Conservation (phyloP, 1,139 yeast genomes). For the Pichia sp. region DNA sequence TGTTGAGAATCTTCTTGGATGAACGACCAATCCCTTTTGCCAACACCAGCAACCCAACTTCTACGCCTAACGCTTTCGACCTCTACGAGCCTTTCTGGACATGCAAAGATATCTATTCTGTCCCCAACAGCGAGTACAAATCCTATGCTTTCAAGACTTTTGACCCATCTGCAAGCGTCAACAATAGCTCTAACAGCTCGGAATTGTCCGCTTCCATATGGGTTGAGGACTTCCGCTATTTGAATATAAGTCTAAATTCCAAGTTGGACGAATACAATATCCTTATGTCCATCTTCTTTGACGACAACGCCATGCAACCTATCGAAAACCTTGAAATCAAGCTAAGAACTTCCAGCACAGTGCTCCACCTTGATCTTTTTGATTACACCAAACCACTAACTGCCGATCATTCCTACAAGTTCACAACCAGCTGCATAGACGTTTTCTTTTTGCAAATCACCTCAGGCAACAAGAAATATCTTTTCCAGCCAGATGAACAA, state of each 20-base stretch:
- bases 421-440: neutral
- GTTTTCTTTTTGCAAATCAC: neutral
- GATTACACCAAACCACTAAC: neutral
- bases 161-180: neutral
- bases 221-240: neutral
- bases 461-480: neutral
- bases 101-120: neutral
- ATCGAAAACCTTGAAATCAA: constrained; percentile 4
- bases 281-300: neutral
- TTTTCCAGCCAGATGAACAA: neutral
- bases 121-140: neutral
- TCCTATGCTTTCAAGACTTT: neutral
- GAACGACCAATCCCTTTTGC: constrained; percentile 13
- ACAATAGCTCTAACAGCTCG: neutral
- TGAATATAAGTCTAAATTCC: neutral
- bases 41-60: neutral
- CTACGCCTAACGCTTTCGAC: neutral
- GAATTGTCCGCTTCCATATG: neutral
- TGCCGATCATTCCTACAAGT: neutral
- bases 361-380: neutral
- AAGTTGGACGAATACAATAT: neutral
- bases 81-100: neutral
- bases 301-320: neutral
- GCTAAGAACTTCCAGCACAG: neutral
- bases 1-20: constrained; percentile 30